Base-by-base conservation (phyloP, 2,329 filamentous ascomycete genomes). In the Pseudonectria foliicola region DNA sequence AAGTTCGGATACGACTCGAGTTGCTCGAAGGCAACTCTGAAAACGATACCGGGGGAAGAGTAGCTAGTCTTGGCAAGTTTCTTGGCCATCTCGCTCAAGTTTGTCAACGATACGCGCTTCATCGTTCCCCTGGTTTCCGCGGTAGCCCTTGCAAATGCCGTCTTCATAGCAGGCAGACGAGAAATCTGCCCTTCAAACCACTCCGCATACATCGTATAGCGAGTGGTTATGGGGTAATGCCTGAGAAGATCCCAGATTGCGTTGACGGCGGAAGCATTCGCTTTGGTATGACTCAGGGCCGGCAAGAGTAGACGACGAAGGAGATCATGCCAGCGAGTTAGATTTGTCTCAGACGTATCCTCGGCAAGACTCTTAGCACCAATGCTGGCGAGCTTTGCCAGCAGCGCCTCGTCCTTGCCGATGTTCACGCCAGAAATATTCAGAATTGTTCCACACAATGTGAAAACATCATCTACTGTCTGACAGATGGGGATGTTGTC, bases 1-100 rank as follows among this genome's bases (percentile, higher is more conserved):
- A 98, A 73, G 55, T 96, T 98, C 55, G 84, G 85, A 57, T 98
- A 98, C 0, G 84, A 82, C 60, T 98, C 89, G 39, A 95, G 86
- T 59, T 95, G 89, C 43, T 81, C 81, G 38, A 98, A 77, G 6
- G 89, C 87, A 37, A 90, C 84, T 51, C 80, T 80, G 65, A 95
- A 95, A 15, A 96, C 89, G 37, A 95, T 75, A 16, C 90, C 90
- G 2, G 92, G 93, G 28, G 87, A 92, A 2, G 87, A 81, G 51
- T 87, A 85, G 16, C 89, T 88, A n/a, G 89, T 84, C 61, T 95
- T 96, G 7, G 90, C 89, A 21, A 98, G 72, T 25, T 81, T 79
- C 54, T 89, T 81, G 31, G 89, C 88, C 79, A 95, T 95, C 30
- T 82, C 77, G 33, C 81, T 75, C 13, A 90, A 75, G 53, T 95